phyloP scores from a whole-genome alignment of 805 yeast species.

The Kuraishia hungarica region DNA sequence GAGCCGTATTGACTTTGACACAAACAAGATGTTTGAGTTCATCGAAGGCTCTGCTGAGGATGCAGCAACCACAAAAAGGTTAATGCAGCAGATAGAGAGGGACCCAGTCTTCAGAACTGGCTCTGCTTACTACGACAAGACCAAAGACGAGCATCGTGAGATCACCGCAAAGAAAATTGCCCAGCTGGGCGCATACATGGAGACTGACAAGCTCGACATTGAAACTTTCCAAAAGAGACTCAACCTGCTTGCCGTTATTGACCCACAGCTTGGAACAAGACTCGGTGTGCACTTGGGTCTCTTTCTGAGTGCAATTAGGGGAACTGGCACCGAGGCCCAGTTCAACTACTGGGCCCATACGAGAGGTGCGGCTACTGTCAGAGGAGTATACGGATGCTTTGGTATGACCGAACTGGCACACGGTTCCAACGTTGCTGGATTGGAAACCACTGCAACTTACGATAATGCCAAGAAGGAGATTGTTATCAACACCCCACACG shows the following conservation, averaged over 20 bases:
- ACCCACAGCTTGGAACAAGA: slow-evolving; percentile 76
- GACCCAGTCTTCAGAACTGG: slow-evolving; percentile 57
- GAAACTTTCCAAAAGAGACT: slow-evolving; percentile 50
- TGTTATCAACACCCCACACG: slow-evolving; percentile 75
- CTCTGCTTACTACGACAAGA: slow-evolving; percentile 47
- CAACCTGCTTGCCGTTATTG: slow-evolving; percentile 52
- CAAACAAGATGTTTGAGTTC: slow-evolving; percentile 43
- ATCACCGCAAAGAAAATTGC: slow-evolving; percentile 52
- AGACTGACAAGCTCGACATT: slow-evolving; percentile 24
- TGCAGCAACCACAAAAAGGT: slow-evolving; percentile 34
- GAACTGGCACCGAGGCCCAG: slow-evolving; percentile 84
- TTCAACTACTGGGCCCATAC: slow-evolving; percentile 73
- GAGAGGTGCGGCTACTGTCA: slow-evolving; percentile 52
- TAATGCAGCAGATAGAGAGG: slow-evolving; percentile 52
- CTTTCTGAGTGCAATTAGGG: slow-evolving; percentile 72
- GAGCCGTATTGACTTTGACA: slow-evolving; percentile 28
- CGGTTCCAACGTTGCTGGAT: slow-evolving; percentile 89
- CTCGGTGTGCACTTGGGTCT: slow-evolving; percentile 84
- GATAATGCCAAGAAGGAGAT: slow-evolving; percentile 59
- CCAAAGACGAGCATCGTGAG: slow-evolving; percentile 50
- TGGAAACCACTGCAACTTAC: slow-evolving; percentile 87
- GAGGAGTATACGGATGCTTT: slow-evolving; percentile 76
- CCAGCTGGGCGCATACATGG: slow-evolving; percentile 55
- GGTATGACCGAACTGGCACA: slow-evolving; percentile 92
- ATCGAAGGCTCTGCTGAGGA: slow-evolving; percentile 41